A percentile compares a stretch with the other conserved stretches of the same genome.
phyloP scores from a whole-genome alignment of 164 flowering plant genomes.

The Tetracentron sinense region DNA sequence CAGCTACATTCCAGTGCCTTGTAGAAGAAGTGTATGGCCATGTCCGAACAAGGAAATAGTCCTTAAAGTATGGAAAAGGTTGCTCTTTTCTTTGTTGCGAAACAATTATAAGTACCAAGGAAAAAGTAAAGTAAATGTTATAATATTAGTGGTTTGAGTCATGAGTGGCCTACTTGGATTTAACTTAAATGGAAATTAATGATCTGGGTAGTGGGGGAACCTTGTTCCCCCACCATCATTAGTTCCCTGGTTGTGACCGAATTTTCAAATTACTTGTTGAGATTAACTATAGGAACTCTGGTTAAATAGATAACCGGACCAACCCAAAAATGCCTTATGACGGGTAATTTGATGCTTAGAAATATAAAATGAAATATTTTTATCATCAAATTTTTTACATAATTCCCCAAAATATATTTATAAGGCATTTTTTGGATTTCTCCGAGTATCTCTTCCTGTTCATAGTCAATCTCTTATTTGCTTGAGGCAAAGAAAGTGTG shows the following conservation, averaged over 20 bases:
- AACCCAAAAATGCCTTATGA: too few relatives aligned
- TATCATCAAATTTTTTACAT: too few relatives aligned
- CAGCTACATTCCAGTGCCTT: neutral
- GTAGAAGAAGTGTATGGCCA: neutral
- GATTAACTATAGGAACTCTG: neutral
- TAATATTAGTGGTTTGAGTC: too few relatives aligned
- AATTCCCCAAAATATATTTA: too few relatives aligned
- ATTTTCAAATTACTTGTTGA: neutral
- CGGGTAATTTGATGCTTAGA: too few relatives aligned
- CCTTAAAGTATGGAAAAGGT: neutral
- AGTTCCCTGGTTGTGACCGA: neutral
- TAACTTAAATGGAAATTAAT: neutral
- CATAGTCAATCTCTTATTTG: too few relatives aligned
- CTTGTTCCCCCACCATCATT: neutral
- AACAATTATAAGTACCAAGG: neutral
- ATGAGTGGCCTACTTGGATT: neutral
- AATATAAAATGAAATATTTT: too few relatives aligned
- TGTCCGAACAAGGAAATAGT: neutral
- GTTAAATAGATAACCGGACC: neutral
- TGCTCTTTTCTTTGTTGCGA: neutral
- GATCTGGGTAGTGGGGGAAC: neutral
- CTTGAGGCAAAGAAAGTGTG: too few relatives aligned
- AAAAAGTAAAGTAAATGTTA: neutral
- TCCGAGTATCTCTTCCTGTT: too few relatives aligned
- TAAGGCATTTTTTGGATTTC: too few relatives aligned